Evolutionary conservation across 2,329 filamentous ascomycete genomes (phyloP), one percentile per base, ranked within the genome.

Genomic region (Paramyrothecium sp.): DNA sequence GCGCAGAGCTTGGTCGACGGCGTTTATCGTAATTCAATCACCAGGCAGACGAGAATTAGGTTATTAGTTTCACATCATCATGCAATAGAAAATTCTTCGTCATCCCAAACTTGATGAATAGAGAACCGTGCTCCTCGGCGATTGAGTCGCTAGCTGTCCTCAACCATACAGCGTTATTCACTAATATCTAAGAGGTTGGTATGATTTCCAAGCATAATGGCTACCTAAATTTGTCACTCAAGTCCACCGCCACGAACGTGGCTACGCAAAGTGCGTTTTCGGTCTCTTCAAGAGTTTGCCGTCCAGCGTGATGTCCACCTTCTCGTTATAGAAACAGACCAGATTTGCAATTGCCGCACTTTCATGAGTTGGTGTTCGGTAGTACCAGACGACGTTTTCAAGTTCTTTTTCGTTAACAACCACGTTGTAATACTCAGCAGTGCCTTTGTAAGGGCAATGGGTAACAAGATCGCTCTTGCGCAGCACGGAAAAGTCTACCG

Each of bases 311-410:
- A 89, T 78, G 58, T 88, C 83, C 2, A 89, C 84, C 70, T 85
- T 86, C 67, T 89, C 87, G 60, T 89, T 88, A 61, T 89, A 89
- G 58, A 89, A 89, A 64, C 85, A 89, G 54, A 87, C 51, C 51
- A 78, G 66, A 2, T 85, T 85, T 1, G 81, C 81, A 58, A 89
- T 75, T 2, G 69, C 71, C 2, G 77, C 79, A 56, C 81, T 82
- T 69, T 89, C 87, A 0, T 75, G 63, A 0, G 80, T 83, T 3
- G 87, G 85, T 12, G 78, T 75, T 17, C 73, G 72, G 56, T 89
- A 90, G 57, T 81, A 88, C 87, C 87, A 90, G 1, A 87, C 77
- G 3, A 85, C 55, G 63, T 89, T 80, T 60, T 78, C 73, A 33
- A 75, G 70, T 56, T 71, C 65, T 21, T 76, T 69, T 0, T 73